Base-by-base conservation (phyloP, 2,329 filamentous ascomycete species). In the Akanthomyces muscarius region DNA sequence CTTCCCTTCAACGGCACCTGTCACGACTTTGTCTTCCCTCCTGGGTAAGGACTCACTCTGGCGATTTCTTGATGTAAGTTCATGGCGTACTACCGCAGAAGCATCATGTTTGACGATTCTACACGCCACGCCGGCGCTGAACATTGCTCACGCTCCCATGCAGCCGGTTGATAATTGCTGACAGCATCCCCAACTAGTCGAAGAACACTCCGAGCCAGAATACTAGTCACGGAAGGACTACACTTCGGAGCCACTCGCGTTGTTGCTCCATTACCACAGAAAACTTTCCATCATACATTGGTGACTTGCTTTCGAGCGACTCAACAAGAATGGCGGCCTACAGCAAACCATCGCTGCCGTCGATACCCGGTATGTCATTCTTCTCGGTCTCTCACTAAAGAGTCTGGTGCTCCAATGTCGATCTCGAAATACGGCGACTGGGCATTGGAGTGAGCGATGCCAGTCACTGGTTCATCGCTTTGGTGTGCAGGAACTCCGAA, bases 271-370 rank as follows among this genome's bases (percentile, higher is more conserved):
- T 44, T 23, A 8, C 23, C 38, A 44, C 5, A 44, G 28, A 21
- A 13, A 28, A 38, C 25, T 2, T 33, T 33, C 33, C 16, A 57
- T 18, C 14, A 45, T 5, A 36, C 2, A 55, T 18, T 3, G 13
- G 38, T 42, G 13, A 47, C 8, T 8, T 50, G 38, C 33, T 28
- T 28, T 48, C 4, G 18, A 23, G 33, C 45, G 18, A 33, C 33
- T 30, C 47, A 25, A 23, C n/a, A 41, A 5, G 75, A 18, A 78
- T 78, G 76, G 76, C 76, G 53, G 69, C 76, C 76, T 88, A 88
- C 78, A 93, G 92, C 82, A 96, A 96, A 78, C 78, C 86, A 64
- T 86, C 89, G 75, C 82, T 87, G 77, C 83, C 89, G 76, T 89
- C 89, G 75, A 85, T 93, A 80, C 89, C 94, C 78, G 90, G 92